Evolutionary conservation across 2,329 filamentous ascomycete species (phyloP), one percentile per base, ranked within the genome.

Genomic region (Fusarium graminum): DNA sequence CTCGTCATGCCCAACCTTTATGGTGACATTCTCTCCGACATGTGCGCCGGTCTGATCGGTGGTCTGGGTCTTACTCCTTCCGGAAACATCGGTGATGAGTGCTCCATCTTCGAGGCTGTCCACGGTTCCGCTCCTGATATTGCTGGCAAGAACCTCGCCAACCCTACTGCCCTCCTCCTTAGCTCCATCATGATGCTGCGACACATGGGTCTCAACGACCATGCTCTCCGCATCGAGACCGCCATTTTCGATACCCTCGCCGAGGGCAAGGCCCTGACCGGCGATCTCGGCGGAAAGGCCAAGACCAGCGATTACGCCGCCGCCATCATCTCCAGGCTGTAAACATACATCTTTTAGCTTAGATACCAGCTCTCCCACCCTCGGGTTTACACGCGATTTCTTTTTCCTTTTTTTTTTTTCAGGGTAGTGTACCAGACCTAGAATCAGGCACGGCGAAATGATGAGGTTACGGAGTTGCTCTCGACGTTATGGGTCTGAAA

Each of bases 171-270:
- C 61, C 89, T 99, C 73, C 89, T 99, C 70, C 91, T 98, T 76
- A 92, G 88, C 81, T 96, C 92, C 80, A 95, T 98, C 85, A 98
- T 99, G 95, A 98, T 99, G 95, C 84, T 99, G 86, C 90, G 95
- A 81, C 95, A 99, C 84, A 98, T 99, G 94, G 90, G 92, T 76
- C 86, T 99, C 69, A 89, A 83, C 80, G 86, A 92, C 68, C 89
- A 98, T 80, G 95, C 95, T 72, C 80, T 85, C 79, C 90, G 89
- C 80, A 98, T 99, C 77, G 92, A 98, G 86, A 91, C 88, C 81
- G 95, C 95, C 71, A 96, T 94, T 77, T 98, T 99, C 81, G 92
- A 92, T 79, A 97, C 94, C 64, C 87, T 99, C 71, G 91, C 93
- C 63, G 94, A 99, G 86, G 95, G 95, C 84, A 97, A 97, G 90